A percentile compares a stretch with the other conserved stretches of the same genome.
Evolutionary conservation across 805 yeast genomes (phyloP).

Genomic region (Candida boidinii): DNA sequence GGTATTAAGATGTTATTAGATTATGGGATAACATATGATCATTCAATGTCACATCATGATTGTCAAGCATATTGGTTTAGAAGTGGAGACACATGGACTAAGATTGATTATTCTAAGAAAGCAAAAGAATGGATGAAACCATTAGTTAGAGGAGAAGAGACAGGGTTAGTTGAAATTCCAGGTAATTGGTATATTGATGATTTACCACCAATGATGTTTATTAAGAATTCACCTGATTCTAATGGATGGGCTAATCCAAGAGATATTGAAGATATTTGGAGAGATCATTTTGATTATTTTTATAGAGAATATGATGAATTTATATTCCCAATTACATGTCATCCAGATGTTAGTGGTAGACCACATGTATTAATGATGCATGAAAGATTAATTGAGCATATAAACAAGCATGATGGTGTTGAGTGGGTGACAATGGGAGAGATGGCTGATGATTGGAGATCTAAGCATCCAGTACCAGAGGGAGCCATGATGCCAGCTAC

Average conservation of each 20-base stretch:
- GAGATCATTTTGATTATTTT: constrained; percentile 29
- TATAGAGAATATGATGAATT: constrained; percentile 29
- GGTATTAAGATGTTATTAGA: constrained; percentile 25
- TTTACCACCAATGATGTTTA: constrained; percentile 31
- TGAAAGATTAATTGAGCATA: constrained; percentile 26
- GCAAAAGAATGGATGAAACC: constrained; percentile 31
- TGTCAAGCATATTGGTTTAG: constrained; percentile 29
- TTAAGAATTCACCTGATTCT: constrained; percentile 22
- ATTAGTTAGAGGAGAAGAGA: constrained; percentile 21
- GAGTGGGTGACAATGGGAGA: constrained; percentile 32
- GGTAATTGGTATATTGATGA: constrained; percentile 31
- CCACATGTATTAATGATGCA: constrained; percentile 29
- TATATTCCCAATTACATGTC: constrained; percentile 29
- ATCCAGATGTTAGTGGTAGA: constrained; percentile 29
- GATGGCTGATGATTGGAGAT: constrained; percentile 23
- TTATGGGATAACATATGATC: constrained; percentile 29
- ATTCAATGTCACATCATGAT: constrained; percentile 28
- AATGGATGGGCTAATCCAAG: constrained; percentile 29
- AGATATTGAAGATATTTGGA: constrained; percentile 29
- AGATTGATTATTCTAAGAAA: constrained; percentile 25
- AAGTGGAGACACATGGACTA: constrained; percentile 28
- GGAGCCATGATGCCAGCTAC: constrained; percentile 23
- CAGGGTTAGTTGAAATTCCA: constrained; percentile 29
- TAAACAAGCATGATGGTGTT: constrained; percentile 29
- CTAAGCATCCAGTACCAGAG: constrained; percentile 16